A percentile compares a stretch with the other conserved stretches of the same genome.
Evolutionary conservation across 2,329 filamentous ascomycete genomes (phyloP).

Genomic region (Fusarium clavum): DNA sequence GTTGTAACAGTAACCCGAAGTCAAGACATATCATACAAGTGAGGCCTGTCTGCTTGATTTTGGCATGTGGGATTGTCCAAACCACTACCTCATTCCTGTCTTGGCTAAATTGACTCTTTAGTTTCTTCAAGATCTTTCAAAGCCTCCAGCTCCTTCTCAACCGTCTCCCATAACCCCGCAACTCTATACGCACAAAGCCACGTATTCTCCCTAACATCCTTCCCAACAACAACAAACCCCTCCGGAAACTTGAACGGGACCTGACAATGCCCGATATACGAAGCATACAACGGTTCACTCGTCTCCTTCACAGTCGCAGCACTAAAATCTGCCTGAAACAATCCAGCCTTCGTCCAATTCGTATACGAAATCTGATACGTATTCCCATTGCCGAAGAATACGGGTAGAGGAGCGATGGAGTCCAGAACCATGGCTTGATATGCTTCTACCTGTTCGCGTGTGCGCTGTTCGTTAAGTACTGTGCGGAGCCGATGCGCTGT

Average conservation of each 20-base stretch:
- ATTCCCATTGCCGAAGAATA: background rate
- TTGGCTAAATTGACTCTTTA: too few species aligned
- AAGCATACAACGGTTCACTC: background rate
- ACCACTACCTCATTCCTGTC: too few species aligned
- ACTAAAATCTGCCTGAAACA: background rate
- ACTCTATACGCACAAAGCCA: constrained; percentile 28
- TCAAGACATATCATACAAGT: too few species aligned
- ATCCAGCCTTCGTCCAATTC: background rate
- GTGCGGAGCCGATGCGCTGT: background rate
- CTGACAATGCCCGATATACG: background rate
- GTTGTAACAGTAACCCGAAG: too few species aligned
- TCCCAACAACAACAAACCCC: constrained; percentile 22
- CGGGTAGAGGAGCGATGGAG: background rate
- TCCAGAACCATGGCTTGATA: background rate
- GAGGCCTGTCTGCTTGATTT: too few species aligned
- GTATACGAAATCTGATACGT: background rate
- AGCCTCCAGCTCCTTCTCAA: constrained; percentile 15
- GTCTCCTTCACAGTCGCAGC: fast-evolving
- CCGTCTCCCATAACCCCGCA: constrained; percentile 11
- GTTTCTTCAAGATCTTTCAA: background rate
- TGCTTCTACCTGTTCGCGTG: background rate
- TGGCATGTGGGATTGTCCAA: too few species aligned
- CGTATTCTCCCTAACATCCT: constrained; percentile 18
- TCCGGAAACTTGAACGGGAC: constrained; percentile 8
- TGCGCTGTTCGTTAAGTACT: background rate